A percentile compares a stretch with the other conserved stretches of the same genome.
phyloP scores from a whole-genome alignment of 1,284 basidiomycete genomes.

The Fomitopsis pinicola region DNA sequence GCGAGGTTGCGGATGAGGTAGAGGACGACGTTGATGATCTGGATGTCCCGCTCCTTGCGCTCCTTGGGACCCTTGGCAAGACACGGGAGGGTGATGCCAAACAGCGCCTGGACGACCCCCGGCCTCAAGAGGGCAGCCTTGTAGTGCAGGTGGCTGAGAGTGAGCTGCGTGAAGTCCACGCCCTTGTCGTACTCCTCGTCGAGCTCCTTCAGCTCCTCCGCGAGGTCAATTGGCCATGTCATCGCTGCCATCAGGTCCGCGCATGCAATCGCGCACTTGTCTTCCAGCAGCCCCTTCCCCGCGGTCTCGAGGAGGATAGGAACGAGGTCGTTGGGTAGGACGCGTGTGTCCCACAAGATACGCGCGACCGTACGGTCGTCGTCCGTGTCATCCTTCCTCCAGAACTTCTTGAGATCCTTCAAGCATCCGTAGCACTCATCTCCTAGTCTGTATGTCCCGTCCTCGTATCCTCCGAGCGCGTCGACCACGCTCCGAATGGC shows the following conservation, averaged over 20 bases:
- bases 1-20: constrained; percentile 88
- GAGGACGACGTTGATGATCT: constrained; percentile 85
- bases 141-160: constrained; percentile 81
- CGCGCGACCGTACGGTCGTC: constrained; percentile 92
- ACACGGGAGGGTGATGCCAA: constrained; percentile 67
- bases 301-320: constrained; percentile 81
- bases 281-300: constrained; percentile 72
- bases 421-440: constrained; percentile 83
- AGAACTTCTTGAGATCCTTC: constrained; percentile 90
- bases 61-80: constrained; percentile 60
- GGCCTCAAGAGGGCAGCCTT: constrained; percentile 73
- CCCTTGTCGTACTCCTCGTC: constrained; percentile 73
- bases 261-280: constrained; percentile 82
- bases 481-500: constrained; percentile 69
- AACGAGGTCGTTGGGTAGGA: constrained; percentile 79
- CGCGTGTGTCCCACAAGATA: constrained; percentile 80
- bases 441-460: constrained; percentile 73
- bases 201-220: constrained; percentile 87
- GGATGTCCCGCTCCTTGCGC: constrained; percentile 74
- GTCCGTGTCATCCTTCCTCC: constrained; percentile 92
- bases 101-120: constrained; percentile 63
- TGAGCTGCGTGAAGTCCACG: constrained; percentile 83
- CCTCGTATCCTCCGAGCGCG: constrained; percentile 69
- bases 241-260: constrained; percentile 90
- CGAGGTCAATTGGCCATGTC: constrained; percentile 96